Conservation (phyloP, 2,329 filamentous ascomycete species). For the Pseudogymnoascus sp. region DNA sequence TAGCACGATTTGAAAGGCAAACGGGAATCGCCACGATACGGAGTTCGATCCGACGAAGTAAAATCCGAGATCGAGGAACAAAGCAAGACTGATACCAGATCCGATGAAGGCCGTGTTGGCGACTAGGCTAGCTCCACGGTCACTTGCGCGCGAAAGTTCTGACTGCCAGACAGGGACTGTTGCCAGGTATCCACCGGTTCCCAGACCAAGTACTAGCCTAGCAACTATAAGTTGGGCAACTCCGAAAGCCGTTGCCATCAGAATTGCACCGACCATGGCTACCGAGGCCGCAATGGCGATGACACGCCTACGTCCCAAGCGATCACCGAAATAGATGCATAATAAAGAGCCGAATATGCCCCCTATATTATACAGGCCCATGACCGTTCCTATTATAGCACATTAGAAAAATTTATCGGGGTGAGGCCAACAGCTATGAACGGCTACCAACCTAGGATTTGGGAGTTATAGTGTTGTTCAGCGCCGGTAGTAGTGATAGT, state of each 20-base stretch:
- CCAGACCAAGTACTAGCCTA: constrained; percentile 38
- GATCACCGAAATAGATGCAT: constrained; percentile 34
- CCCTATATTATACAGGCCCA: constrained; percentile 31
- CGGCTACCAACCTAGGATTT: neutral
- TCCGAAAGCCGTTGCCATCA: constrained; percentile 33
- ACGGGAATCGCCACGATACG: constrained; percentile 48
- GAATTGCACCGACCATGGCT: constrained; percentile 46
- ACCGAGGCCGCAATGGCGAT: constrained; percentile 47
- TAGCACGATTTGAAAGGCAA: constrained; percentile 48
- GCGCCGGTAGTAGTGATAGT: constrained; percentile 20
- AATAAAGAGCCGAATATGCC: constrained; percentile 30
- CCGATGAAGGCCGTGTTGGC: constrained; percentile 46
- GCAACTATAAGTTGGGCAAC: constrained; percentile 45
- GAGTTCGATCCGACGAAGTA: constrained; percentile 35
- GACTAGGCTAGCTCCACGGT: constrained; percentile 48
- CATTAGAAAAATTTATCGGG: neutral
- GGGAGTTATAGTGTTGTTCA: neutral
- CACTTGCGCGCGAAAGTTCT: constrained; percentile 44
- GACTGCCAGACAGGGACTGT: constrained; percentile 49
- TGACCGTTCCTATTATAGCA: constrained; percentile 25
- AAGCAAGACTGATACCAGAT: constrained; percentile 45
- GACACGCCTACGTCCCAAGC: constrained; percentile 45
- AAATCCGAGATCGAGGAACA: constrained; percentile 49
- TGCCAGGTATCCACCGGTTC: constrained; percentile 36
- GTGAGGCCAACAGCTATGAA: neutral